Evolutionary conservation across 2,329 filamentous ascomycete genomes (phyloP).

Genomic region (Corinectria fuckeliana): DNA sequence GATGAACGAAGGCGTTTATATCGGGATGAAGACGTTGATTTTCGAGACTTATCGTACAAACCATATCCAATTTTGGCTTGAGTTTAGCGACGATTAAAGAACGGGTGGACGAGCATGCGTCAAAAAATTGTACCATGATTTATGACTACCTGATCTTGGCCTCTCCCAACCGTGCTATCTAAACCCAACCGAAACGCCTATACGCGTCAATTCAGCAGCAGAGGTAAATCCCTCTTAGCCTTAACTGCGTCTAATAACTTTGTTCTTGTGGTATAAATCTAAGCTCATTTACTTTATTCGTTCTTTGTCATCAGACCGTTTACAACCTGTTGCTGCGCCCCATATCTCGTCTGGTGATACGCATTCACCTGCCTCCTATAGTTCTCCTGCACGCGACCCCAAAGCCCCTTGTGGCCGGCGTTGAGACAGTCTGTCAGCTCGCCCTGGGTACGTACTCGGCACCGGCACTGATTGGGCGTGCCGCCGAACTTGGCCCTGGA

Average conservation of each 20-base stretch:
- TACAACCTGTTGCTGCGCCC: constrained; percentile 31
- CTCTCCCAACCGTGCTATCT: neutral
- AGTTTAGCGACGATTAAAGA: neutral
- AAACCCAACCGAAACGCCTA: neutral
- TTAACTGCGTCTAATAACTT: neutral
- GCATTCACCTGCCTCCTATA: constrained; percentile 34
- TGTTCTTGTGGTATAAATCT: neutral
- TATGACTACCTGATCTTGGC: neutral
- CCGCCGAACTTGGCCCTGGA: constrained; percentile 38
- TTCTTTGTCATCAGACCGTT: constrained; percentile 14
- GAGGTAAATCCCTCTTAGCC: no score
- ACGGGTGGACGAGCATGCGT: neutral
- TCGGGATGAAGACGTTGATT: constrained; percentile 1
- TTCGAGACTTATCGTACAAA: neutral
- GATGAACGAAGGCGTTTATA: constrained; percentile 13
- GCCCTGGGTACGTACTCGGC: constrained; percentile 31
- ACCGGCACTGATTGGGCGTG: constrained; percentile 38
- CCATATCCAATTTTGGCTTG: neutral
- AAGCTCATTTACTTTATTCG: neutral
- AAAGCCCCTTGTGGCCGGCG: constrained; percentile 36
- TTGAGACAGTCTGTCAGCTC: constrained; percentile 37
- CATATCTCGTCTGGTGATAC: constrained; percentile 31
- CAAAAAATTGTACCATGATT: constrained; percentile 9
- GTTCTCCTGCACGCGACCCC: constrained; percentile 40
- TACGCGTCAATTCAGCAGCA: neutral